A percentile compares a stretch with the other conserved stretches of the same genome.
Conservation (phyloP, 768 basidiomycete genomes). For the Lanmaoa pseudosensibilis region DNA sequence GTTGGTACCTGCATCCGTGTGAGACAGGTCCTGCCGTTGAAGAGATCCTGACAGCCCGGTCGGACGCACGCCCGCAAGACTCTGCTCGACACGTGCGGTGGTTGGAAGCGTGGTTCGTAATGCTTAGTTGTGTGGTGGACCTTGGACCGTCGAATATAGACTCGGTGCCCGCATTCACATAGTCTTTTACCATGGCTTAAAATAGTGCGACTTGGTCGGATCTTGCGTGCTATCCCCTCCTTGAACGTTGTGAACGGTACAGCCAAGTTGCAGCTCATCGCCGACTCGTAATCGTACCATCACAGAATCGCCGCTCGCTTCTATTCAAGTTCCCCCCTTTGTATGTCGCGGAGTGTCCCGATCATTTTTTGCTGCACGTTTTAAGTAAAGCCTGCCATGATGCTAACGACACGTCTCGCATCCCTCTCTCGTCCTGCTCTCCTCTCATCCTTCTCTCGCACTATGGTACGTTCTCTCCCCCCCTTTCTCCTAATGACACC, state of each 20-base stretch:
- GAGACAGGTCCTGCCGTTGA: slow-evolving; percentile 63
- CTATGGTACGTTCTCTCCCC: slow-evolving; percentile 46
- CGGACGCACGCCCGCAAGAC: not conserved
- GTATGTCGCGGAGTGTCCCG: slow-evolving; percentile 22
- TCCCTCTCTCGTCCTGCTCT: slow-evolving; percentile 41
- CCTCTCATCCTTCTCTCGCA: slow-evolving; percentile 37
- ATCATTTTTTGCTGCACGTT: slow-evolving; percentile 10
- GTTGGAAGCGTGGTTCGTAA: slow-evolving; percentile 78
- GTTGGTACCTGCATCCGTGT: slow-evolving; percentile 90
- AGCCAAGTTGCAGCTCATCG: not conserved
- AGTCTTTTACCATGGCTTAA: not conserved
- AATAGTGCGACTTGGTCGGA: not conserved
- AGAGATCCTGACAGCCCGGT: slow-evolving; percentile 61
- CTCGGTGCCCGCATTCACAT: not conserved
- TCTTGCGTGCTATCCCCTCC: not conserved
- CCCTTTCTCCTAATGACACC: not conserved
- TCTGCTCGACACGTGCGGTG: slow-evolving; percentile 35
- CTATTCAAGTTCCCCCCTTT: slow-evolving; percentile 1
- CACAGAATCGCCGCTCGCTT: not conserved
- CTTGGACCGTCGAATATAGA: slow-evolving; percentile 25
- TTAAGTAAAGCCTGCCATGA: slow-evolving; percentile 29
- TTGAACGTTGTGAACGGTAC: not conserved
- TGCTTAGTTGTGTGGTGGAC: slow-evolving; percentile 66
- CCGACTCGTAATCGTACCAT: slow-evolving; percentile 4
- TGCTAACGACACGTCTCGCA: slow-evolving; percentile 42